Percentiles rank a stretch among this genome's conserved stretches.
phyloP scores from a whole-genome alignment of 148 eudicot species.

The Nepenthes mirabilis region DNA sequence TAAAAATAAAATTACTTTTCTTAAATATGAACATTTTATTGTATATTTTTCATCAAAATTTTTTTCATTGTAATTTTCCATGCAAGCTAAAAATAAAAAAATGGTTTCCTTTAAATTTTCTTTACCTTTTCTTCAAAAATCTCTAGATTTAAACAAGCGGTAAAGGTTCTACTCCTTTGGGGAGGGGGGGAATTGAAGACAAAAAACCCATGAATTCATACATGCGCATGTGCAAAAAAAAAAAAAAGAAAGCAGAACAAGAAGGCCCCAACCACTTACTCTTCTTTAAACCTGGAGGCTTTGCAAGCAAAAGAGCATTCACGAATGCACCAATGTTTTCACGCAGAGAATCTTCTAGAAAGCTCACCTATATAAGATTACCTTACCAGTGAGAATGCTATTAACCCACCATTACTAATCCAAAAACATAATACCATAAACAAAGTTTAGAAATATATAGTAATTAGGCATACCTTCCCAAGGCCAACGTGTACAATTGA shows the following conservation, averaged over 20 bases:
- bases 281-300: conserved; percentile 85
- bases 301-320: conserved; percentile 84
- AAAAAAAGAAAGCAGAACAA: background rate
- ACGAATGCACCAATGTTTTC: conserved; percentile 91
- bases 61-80: too few relatives aligned
- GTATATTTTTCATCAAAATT: too few relatives aligned
- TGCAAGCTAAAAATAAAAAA: too few relatives aligned
- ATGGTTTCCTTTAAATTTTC: too few relatives aligned
- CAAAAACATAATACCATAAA: conserved; percentile 1
- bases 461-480: conserved; percentile 52
- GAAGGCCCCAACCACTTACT: conserved; percentile 37
- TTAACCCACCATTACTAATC: background rate
- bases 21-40: too few relatives aligned
- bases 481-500: conserved; percentile 90
- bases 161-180: too few relatives aligned
- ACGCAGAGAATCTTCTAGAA: conserved; percentile 62
- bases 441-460: background rate
- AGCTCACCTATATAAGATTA: conserved; percentile 39
- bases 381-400: background rate
- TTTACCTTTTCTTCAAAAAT: too few relatives aligned
- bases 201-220: too few relatives aligned
- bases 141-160: too few relatives aligned
- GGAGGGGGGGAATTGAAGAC: too few relatives aligned
- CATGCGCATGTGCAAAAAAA: too few relatives aligned
- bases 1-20: too few relatives aligned